phyloP scores from a whole-genome alignment of 257 asterid species.

The Nicotiana sylvestris region DNA sequence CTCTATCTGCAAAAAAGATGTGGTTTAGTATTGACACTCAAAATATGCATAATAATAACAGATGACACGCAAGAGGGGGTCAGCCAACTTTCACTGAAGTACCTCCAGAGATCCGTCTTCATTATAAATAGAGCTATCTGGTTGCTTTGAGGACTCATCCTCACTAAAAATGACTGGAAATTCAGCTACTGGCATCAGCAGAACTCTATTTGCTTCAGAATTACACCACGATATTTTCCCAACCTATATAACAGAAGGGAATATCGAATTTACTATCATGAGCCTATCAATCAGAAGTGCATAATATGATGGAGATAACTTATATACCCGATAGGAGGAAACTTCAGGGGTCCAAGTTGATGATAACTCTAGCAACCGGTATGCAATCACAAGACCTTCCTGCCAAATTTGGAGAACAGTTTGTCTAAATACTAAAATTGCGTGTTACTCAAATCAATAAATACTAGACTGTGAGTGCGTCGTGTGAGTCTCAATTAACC shows the following conservation, averaged over 20 bases:
- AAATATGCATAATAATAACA: not conserved
- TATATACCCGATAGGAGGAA: constrained; percentile 74
- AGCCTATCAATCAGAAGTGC: not conserved
- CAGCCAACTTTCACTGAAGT: constrained; percentile 2
- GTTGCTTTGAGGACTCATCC: constrained; percentile 42
- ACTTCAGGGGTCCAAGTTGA: constrained; percentile 94
- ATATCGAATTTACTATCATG: not conserved
- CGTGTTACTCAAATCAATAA: not conserved
- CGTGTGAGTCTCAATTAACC: not conserved
- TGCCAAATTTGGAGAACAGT: constrained; percentile 25
- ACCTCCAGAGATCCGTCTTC: constrained; percentile 95
- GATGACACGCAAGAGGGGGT: not conserved
- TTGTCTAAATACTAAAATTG: not conserved
- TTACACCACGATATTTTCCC: constrained; percentile 61
- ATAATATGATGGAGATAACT: constrained; percentile 11
- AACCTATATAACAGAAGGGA: constrained; percentile 53
- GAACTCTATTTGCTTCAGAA: constrained; percentile 38
- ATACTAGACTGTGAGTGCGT: not conserved
- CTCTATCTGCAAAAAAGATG: constrained; percentile 51
- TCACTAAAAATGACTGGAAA: constrained; percentile 48
- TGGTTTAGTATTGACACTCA: not conserved
- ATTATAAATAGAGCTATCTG: constrained; percentile 45
- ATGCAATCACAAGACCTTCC: constrained; percentile 87
- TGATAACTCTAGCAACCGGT: constrained; percentile 75
- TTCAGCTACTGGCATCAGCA: constrained; percentile 58